A percentile compares a stretch with the other conserved stretches of the same genome.
These are phyloP conservation scores for Byssochlamys sp. DNA, from an alignment of 2,329 filamentous ascomycete species.

Conservation along the genomic window DNA sequence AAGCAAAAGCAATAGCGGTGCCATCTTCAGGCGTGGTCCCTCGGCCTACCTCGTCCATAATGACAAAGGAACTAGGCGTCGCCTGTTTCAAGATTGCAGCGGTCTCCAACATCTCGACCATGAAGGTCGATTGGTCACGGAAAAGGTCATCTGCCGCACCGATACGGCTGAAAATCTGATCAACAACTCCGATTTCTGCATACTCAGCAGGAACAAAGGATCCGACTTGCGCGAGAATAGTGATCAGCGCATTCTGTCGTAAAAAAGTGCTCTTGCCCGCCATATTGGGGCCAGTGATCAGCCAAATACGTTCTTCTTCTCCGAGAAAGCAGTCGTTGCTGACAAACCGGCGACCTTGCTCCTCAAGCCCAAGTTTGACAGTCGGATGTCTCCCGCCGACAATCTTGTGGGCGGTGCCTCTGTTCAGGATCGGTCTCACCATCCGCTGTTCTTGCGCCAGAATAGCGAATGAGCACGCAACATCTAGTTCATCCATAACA, in stretches of 20 bases:
- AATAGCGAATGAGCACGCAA: conserved; percentile 72
- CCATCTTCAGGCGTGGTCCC: conserved; percentile 92
- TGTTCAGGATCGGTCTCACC: conserved; percentile 62
- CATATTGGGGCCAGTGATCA: conserved; percentile 87
- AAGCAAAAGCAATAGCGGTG: conserved; percentile 78
- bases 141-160: conserved; percentile 94
- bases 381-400: conserved; percentile 83
- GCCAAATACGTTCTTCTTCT: conserved; percentile 60
- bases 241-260: conserved; percentile 88
- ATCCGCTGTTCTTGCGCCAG: conserved; percentile 67
- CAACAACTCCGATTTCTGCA: conserved; percentile 81
- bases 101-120: conserved; percentile 98
- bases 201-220: conserved; percentile 84
- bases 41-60: conserved; percentile 96
- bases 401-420: conserved; percentile 59
- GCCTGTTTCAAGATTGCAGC: conserved; percentile 79
- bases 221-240: conserved; percentile 83
- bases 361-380: conserved; percentile 71
- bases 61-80: conserved; percentile 75
- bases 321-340: conserved; percentile 78
- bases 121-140: conserved; percentile 90
- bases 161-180: conserved; percentile 87
- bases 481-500: conserved; percentile 89
- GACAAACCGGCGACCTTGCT: conserved; percentile 72
- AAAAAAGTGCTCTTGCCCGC: conserved; percentile 93